phyloP scores from a whole-genome alignment of 257 asterid genomes.

The Lithospermum erythrorhizon region DNA sequence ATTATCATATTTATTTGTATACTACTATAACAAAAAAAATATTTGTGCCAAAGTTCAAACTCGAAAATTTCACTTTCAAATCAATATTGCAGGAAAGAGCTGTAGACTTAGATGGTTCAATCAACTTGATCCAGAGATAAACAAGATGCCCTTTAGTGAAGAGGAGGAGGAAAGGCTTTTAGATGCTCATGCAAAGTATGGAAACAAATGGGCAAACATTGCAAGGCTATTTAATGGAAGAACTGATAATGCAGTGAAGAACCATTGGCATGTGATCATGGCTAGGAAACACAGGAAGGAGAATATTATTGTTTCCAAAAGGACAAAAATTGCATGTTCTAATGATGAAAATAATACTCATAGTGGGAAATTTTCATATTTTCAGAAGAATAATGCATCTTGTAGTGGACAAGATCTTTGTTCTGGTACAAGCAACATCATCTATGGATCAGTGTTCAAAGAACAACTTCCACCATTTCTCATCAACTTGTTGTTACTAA shows the following conservation, averaged over 20 bases:
- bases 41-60: no score
- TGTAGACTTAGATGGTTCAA: slow-evolving; percentile 27
- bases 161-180: slow-evolving; percentile 20
- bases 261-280: slow-evolving; percentile 25
- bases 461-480: no score
- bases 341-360: not conserved
- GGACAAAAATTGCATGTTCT: slow-evolving; percentile 15
- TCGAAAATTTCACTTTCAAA: no score
- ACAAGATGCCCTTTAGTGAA: slow-evolving; percentile 15
- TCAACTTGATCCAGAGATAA: slow-evolving; percentile 22
- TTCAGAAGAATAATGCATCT: no score
- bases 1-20: no score
- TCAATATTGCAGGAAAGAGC: slow-evolving; percentile 16
- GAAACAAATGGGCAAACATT: slow-evolving; percentile 25
- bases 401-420: no score
- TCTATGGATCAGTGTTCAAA: no score
- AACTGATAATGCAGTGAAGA: slow-evolving; percentile 22
- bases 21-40: no score
- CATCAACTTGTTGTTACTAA: no score
- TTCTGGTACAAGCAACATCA: no score
- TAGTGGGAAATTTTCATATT: not conserved
- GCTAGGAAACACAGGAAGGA: slow-evolving; percentile 21
- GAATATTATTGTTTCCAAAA: slow-evolving; percentile 6
- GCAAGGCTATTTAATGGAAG: slow-evolving; percentile 19
- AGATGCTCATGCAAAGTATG: slow-evolving; percentile 18